These are phyloP conservation scores for Euphorbia celastroides DNA, from an alignment of 441 rosid species.

Conservation along the genomic window DNA sequence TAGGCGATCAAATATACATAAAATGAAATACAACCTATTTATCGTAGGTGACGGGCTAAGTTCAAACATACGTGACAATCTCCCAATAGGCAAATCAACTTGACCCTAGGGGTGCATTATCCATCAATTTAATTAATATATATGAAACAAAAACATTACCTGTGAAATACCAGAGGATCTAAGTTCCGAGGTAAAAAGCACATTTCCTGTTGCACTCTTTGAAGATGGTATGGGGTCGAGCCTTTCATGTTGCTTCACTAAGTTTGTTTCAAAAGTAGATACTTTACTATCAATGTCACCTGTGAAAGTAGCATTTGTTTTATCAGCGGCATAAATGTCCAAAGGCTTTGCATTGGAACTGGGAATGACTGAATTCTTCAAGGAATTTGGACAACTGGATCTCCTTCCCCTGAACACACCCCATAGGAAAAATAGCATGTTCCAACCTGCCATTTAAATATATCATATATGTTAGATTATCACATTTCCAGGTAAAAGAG, in stretches of 20 bases:
- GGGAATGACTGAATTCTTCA: conserved; percentile 31
- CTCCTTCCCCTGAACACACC: conserved; percentile 83
- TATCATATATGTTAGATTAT: conserved; percentile 10
- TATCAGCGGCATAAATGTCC: conserved; percentile 28
- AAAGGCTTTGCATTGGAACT: conserved; percentile 27
- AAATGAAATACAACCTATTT: background rate
- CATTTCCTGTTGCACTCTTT: conserved; percentile 18
- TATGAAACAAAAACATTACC: conserved; percentile 27
- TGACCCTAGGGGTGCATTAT: background rate
- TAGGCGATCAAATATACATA: too few relatives aligned
- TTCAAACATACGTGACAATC: background rate
- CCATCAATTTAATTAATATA: background rate
- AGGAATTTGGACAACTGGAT: conserved; percentile 32
- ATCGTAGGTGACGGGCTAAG: background rate
- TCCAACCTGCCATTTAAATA: conserved; percentile 78
- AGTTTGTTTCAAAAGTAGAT: conserved; percentile 22
- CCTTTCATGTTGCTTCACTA: conserved; percentile 24
- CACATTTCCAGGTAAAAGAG: background rate
- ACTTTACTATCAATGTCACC: conserved; percentile 27
- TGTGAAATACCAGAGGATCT: conserved; percentile 20
- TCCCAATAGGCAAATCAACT: conserved; percentile 3
- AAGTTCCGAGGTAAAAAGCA: conserved; percentile 26
- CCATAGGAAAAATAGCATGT: conserved; percentile 83
- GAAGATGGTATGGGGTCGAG: conserved; percentile 23
- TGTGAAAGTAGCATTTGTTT: conserved; percentile 15